Evolutionary conservation across 306 rosid genomes (phyloP).

Genomic region (Datisca glomerata): DNA sequence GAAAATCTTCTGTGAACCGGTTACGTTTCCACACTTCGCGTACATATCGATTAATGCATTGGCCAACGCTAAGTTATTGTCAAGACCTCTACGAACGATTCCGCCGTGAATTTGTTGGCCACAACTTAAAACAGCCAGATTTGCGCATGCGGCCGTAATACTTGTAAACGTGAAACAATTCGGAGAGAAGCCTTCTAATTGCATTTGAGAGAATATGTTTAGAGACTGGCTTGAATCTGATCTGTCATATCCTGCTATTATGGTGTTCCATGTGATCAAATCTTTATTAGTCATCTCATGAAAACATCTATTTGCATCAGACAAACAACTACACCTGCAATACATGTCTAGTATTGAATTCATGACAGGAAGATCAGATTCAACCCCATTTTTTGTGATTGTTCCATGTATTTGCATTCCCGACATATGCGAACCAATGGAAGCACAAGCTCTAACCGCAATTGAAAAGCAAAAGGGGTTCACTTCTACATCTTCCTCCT

Average conservation of each 20-base stretch:
- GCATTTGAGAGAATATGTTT: constrained; percentile 43
- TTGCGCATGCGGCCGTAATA: constrained; percentile 53
- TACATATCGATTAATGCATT: constrained; percentile 76
- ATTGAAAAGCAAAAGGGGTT: constrained; percentile 63
- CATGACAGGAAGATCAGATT: constrained; percentile 50
- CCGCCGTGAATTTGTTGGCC: constrained; percentile 70
- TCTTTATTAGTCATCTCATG: constrained; percentile 39
- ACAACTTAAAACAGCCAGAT: constrained; percentile 38
- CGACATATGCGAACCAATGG: constrained; percentile 22
- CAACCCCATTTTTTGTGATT: constrained; percentile 43
- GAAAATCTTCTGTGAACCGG: constrained; percentile 40
- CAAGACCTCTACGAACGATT: constrained; percentile 38
- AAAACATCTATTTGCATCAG: constrained; percentile 50
- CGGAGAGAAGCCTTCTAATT: constrained; percentile 39
- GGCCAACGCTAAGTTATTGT: constrained; percentile 33
- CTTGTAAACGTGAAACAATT: constrained; percentile 60
- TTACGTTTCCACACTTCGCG: constrained; percentile 58
- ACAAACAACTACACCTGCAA: constrained; percentile 47
- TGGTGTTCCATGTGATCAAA: constrained; percentile 65
- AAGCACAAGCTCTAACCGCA: constrained; percentile 63
- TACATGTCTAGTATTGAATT: constrained; percentile 69
- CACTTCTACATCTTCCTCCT: constrained; percentile 57
- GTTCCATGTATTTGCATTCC: constrained; percentile 72
- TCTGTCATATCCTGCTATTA: constrained; percentile 60
- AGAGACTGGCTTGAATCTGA: constrained; percentile 42